Evolutionary conservation across 257 asterid genomes (phyloP), one percentile per base, ranked within the genome.

Genomic region (Cordia subcordata): DNA sequence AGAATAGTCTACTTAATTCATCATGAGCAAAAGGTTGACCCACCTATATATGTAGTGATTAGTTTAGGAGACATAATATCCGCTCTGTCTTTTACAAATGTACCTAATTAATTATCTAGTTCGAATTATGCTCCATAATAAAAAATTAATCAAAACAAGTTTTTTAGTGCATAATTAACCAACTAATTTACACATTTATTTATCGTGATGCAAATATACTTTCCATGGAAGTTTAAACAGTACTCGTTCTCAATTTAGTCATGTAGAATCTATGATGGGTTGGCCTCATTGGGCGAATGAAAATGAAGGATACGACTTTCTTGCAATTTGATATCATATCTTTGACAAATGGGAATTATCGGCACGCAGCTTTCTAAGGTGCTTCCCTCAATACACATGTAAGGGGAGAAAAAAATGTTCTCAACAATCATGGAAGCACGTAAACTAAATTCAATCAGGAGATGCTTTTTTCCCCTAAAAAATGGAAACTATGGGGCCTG

Each of bases 341-440:
- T 60, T 83, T 68, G 70, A 77, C 89, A 82, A 87, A 77, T 82
- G 86, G 80, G 85, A 80, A 78, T 72, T 74, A n/a, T n/a, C n/a
- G n/a, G n/a, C n/a, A n/a, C n/a, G n/a, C 73, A 63, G 61, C 84
- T 79, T 87, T 87, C 15, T 72, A 49, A 74, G 75, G 83, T 83
- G 86, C 79, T 77, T 75, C 81, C 67, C 74, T 62, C 82, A 63
- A 74, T 64, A 68, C 80, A 75, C 77, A 53, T 53, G 62, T 55
- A 18, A 10, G n/a, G 49, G 49, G 3, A 40, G 15, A 72, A 40
- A 55, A 62, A 59, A 13, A 59, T 61, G 39, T 78, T 81, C 76
- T 74, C 79, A 62, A 62, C 39, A 47, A 57, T 63, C 68, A 55
- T 66, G 50, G 72, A 71, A 74, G 74, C 66, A 75, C 69, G 82